phyloP scores from a whole-genome alignment of 768 basidiomycete genomes.

The Goffeauzyma gilvescens region DNA sequence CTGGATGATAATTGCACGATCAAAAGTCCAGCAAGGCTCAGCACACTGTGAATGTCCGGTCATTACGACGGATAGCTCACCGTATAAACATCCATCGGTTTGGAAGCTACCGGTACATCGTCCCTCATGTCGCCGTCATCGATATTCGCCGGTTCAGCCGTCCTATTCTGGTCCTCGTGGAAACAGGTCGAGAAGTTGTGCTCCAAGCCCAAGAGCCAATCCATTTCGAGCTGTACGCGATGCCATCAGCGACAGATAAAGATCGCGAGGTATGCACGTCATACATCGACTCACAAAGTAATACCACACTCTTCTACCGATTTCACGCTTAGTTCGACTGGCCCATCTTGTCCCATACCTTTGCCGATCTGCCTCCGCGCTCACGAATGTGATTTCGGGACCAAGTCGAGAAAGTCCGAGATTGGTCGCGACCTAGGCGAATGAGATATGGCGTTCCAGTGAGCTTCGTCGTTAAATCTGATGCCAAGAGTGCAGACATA shows the following conservation, averaged over 20 bases:
- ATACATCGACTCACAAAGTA: slow-evolving; percentile 2
- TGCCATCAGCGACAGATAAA: neutral
- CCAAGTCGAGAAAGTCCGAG: slow-evolving; percentile 5
- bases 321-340: slow-evolving; percentile 1
- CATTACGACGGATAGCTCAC: no score
- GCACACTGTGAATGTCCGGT: no score
- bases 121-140: slow-evolving; percentile 6
- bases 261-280: neutral
- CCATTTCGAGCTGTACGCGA: slow-evolving; percentile 5
- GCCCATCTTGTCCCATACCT: slow-evolving; percentile 4
- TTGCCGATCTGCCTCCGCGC: neutral
- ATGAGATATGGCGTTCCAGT: neutral
- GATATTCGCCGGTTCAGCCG: slow-evolving; percentile 5
- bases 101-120: neutral
- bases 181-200: slow-evolving; percentile 4
- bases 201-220: slow-evolving; percentile 7
- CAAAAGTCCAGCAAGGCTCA: neutral
- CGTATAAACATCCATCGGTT: slow-evolving; percentile 7
- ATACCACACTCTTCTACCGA: slow-evolving; percentile 7
- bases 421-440: slow-evolving; percentile 2
- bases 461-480: neutral
- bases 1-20: neutral
- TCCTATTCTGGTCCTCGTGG: slow-evolving; percentile 1
- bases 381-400: neutral
- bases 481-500: neutral